phyloP scores from a whole-genome alignment of 164 flowering plant genomes.

The Macadamia tetraphylla region DNA sequence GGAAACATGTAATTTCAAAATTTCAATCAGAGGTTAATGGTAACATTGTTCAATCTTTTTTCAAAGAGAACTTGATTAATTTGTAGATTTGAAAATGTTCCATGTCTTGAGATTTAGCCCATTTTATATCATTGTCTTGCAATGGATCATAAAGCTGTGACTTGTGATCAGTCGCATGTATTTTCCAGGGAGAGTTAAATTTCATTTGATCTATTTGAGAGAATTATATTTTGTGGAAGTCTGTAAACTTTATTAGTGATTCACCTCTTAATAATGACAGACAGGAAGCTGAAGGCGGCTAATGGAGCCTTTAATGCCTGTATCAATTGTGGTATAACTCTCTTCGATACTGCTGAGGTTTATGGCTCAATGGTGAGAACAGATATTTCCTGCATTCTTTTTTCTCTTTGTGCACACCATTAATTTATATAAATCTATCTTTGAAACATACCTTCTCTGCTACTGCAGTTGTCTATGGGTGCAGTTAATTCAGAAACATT shows the following conservation, averaged over 20 bases:
- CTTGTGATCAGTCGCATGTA: background rate
- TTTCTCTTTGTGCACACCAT: background rate
- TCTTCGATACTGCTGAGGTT: conserved; percentile 91
- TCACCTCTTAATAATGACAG: conserved; percentile 31
- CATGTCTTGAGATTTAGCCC: background rate
- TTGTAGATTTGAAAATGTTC: background rate
- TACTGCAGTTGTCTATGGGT: conserved; percentile 62
- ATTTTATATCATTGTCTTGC: background rate
- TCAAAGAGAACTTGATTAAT: background rate
- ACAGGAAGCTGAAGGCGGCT: conserved; percentile 83
- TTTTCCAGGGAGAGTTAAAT: background rate
- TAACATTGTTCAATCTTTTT: background rate
- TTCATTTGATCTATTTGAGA: background rate
- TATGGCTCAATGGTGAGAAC: conserved; percentile 77
- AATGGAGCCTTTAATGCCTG: conserved; percentile 81
- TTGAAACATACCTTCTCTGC: background rate
- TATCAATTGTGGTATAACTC: conserved; percentile 69
- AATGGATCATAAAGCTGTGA: background rate
- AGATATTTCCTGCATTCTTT: background rate
- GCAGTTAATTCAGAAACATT: conserved; percentile 88
- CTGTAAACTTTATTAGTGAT: background rate
- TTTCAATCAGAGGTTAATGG: background rate
- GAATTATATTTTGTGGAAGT: background rate
- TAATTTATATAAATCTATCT: background rate
- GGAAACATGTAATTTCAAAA: too few species aligned